Evolutionary conservation across 1,284 basidiomycete species (phyloP).

Genomic region (Laetiporus sulphureus): DNA sequence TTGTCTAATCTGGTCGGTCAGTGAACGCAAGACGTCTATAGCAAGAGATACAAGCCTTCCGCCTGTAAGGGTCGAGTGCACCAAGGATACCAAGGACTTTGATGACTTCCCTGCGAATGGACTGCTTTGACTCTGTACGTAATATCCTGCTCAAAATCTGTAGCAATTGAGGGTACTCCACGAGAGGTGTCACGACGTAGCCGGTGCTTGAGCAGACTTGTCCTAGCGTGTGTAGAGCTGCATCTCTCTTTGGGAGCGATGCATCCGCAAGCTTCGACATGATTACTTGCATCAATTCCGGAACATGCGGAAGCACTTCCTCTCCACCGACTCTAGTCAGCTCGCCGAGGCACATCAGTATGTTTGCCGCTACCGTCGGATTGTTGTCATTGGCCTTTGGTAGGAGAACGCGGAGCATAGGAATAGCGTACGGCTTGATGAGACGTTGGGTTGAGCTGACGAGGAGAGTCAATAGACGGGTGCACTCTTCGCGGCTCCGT

Average conservation of each 20-base stretch:
- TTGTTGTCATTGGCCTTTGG: slow-evolving; percentile 84
- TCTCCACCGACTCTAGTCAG: slow-evolving; percentile 92
- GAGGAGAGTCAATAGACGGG: slow-evolving; percentile 80
- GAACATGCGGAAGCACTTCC: slow-evolving; percentile 79
- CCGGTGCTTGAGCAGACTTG: slow-evolving; percentile 96
- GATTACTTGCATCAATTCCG: slow-evolving; percentile 86
- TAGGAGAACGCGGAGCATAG: slow-evolving; percentile 89
- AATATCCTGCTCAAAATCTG: slow-evolving; percentile 84
- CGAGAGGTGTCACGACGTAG: slow-evolving; percentile 87
- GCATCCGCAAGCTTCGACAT: slow-evolving; percentile 87
- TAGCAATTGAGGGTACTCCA: slow-evolving; percentile 90
- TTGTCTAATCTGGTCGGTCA: slow-evolving; percentile 42
- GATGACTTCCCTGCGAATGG: slow-evolving; percentile 85
- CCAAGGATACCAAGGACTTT: slow-evolving; percentile 95
- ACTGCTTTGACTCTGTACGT: slow-evolving; percentile 72
- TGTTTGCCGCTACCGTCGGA: slow-evolving; percentile 86
- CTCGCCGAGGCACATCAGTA: slow-evolving; percentile 93
- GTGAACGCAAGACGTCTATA: background rate
- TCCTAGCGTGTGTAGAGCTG: slow-evolving; percentile 90
- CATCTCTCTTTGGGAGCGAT: slow-evolving; percentile 83
- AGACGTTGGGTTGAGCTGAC: slow-evolving; percentile 89
- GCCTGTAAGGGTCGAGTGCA: slow-evolving; percentile 95
- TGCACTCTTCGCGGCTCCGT: slow-evolving; percentile 89
- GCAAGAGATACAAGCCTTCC: slow-evolving; percentile 57
- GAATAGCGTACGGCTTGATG: slow-evolving; percentile 96